Conservation (phyloP, 495 filamentous ascomycete genomes). For the Elaphomyces granulatus region DNA sequence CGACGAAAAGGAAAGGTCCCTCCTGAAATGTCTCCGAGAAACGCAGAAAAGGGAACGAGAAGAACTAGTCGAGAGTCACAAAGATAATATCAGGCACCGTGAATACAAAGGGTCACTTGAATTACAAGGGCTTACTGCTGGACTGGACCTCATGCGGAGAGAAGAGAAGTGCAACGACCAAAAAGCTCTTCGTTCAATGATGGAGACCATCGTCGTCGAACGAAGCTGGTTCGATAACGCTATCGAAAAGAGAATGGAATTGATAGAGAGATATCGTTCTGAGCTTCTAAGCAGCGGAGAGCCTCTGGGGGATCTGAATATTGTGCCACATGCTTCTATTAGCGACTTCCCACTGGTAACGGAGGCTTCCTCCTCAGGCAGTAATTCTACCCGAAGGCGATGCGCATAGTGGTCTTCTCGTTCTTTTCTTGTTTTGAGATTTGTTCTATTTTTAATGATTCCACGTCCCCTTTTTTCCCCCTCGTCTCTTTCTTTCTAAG, state of each 20-base stretch:
- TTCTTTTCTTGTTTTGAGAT: no score
- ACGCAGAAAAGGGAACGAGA: not conserved
- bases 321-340: no score
- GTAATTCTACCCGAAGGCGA: no score
- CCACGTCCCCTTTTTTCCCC: no score
- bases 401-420: no score
- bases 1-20: not conserved
- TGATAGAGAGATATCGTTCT: not conserved
- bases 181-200: not conserved
- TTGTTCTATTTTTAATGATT: no score
- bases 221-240: slow-evolving; percentile 2
- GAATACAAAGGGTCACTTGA: not conserved
- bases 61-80: not conserved
- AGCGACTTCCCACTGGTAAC: no score
- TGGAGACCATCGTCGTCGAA: not conserved
- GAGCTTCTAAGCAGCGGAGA: not conserved
- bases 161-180: not conserved
- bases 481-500: no score
- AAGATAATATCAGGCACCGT: not conserved
- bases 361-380: no score
- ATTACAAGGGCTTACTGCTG: not conserved
- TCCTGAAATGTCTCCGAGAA: slow-evolving; percentile 1
- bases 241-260: not conserved
- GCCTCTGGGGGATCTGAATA: not conserved
- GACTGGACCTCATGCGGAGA: not conserved